Conservation (phyloP, 768 basidiomycete genomes). For the Mrakia gelida region DNA sequence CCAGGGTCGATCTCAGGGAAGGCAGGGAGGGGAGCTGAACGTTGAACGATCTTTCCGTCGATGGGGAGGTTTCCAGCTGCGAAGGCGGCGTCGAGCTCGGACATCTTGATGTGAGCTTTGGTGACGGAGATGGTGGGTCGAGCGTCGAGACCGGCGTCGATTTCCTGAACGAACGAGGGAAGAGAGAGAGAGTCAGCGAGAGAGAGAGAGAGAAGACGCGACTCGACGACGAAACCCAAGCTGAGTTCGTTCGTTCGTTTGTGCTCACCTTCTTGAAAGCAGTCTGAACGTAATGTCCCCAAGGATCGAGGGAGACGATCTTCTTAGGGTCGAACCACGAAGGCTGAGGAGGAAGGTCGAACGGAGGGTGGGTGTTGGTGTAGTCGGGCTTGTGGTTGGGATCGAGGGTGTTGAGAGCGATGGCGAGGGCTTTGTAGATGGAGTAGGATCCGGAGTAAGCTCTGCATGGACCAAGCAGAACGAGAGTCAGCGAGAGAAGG, state of each 20-base stretch:
- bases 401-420: conserved; percentile 67
- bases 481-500: neutral
- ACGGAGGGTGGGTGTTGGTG: conserved; percentile 75
- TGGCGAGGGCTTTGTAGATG: conserved; percentile 87
- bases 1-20: conserved; percentile 54
- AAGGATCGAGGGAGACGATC: conserved; percentile 92
- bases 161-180: conserved; percentile 34
- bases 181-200: neutral
- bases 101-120: conserved; percentile 82
- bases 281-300: conserved; percentile 73
- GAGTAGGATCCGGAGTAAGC: conserved; percentile 92
- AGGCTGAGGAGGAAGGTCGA: conserved; percentile 68
- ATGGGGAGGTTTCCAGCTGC: conserved; percentile 65
- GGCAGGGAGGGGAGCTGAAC: conserved; percentile 52
- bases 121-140: conserved; percentile 91
- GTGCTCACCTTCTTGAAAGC: conserved; percentile 39
- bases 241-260: no score
- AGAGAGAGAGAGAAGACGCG: no score
- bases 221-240: no score
- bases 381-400: conserved; percentile 80
- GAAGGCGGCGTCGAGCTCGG: conserved; percentile 77
- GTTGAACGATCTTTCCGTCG: conserved; percentile 79
- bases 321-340: conserved; percentile 70
- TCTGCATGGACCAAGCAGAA: conserved; percentile 39
- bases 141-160: conserved; percentile 63